These are phyloP conservation scores for Irpex lacteus DNA, from an alignment of 1,284 basidiomycete species.

Conservation along the genomic window DNA sequence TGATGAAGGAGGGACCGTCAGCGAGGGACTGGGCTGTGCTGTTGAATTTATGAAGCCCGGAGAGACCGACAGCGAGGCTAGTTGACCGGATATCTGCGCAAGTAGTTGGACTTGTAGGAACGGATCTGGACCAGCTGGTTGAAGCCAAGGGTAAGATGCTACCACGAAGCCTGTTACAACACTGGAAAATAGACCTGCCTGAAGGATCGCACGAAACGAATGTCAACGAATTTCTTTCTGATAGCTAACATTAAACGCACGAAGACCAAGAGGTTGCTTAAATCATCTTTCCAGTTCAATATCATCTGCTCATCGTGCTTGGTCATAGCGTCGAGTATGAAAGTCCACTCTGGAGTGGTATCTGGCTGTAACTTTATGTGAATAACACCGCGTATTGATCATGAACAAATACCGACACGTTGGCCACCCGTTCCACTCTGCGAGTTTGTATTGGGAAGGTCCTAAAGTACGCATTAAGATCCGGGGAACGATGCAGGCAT, in stretches of 20 bases:
- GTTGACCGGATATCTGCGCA: slow-evolving; percentile 9
- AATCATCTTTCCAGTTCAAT: slow-evolving; percentile 10
- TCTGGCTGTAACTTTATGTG: neutral
- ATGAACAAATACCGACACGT: too few relatives aligned
- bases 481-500: too few relatives aligned
- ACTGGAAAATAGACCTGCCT: slow-evolving; percentile 15
- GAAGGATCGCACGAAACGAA: neutral
- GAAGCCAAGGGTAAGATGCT: slow-evolving; percentile 9
- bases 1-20: neutral
- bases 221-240: neutral
- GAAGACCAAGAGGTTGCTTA: slow-evolving; percentile 11
- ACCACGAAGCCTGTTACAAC: slow-evolving; percentile 11
- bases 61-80: slow-evolving; percentile 3
- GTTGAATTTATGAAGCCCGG: slow-evolving; percentile 7
- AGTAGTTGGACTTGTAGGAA: slow-evolving; percentile 2
- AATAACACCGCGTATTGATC: too few relatives aligned
- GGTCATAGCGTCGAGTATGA: neutral
- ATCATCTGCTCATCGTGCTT: slow-evolving; percentile 3
- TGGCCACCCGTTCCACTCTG: too few relatives aligned
- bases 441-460: too few relatives aligned
- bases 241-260: neutral
- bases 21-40: neutral
- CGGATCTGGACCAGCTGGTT: neutral
- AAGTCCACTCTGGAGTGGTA: neutral
- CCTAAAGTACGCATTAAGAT: too few relatives aligned